Percentiles rank a stretch among this genome's conserved stretches.
phyloP scores from a whole-genome alignment of 768 basidiomycete genomes.

The Megacollybia marginata region DNA sequence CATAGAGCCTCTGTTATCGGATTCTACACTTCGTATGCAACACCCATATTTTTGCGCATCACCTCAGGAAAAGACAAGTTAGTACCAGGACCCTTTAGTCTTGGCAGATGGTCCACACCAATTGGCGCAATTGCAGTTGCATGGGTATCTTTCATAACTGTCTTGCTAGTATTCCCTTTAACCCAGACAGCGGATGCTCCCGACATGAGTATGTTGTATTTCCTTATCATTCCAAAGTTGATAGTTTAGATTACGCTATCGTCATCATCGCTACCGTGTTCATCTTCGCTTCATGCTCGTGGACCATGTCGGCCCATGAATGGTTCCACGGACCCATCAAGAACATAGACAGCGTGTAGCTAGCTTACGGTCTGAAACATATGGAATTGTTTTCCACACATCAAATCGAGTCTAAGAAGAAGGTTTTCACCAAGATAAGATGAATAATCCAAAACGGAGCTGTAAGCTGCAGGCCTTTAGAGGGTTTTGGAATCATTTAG shows the following conservation, averaged over 20 bases:
- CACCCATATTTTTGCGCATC: conserved; percentile 64
- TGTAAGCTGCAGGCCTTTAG: no score
- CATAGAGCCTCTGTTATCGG: conserved; percentile 63
- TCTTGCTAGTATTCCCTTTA: conserved; percentile 53
- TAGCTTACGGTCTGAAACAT: no score
- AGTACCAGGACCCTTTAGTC: conserved; percentile 49
- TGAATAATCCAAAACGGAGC: no score
- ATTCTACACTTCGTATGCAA: conserved; percentile 58
- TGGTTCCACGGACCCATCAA: conserved; percentile 67
- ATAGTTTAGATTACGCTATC: conserved; percentile 51
- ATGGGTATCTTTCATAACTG: conserved; percentile 58
- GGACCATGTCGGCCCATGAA: conserved; percentile 58
- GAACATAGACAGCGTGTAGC: no score
- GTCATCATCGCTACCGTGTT: conserved; percentile 62
- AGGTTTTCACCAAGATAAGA: no score
- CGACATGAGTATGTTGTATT: conserved; percentile 47
- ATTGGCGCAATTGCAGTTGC: conserved; percentile 53
- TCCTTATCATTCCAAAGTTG: not conserved
- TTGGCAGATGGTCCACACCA: conserved; percentile 55
- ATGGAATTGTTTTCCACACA: no score
- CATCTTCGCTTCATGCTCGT: conserved; percentile 54
- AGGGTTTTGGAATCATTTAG: no score
- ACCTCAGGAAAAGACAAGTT: conserved; percentile 58
- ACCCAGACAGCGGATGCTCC: conserved; percentile 28
- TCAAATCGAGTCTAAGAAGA: no score